phyloP scores from a whole-genome alignment of 1,284 basidiomycete species.

The Fomitopsis palustris region DNA sequence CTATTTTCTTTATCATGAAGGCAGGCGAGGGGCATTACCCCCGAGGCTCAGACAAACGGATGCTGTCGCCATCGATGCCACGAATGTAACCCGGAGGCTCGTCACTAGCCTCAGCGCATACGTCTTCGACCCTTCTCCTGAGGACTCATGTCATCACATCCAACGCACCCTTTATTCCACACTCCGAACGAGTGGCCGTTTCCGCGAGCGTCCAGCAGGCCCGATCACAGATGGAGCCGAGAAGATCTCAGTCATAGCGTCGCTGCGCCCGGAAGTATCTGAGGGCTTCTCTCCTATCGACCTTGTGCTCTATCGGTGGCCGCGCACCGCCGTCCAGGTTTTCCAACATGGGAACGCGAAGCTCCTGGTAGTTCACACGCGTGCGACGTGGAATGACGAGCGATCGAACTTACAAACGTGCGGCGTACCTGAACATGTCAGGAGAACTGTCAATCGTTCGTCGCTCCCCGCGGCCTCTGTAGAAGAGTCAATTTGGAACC shows the following conservation, averaged over 20 bases:
- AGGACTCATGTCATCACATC: neutral
- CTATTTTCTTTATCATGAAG: constrained; percentile 6
- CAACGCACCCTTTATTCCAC: neutral
- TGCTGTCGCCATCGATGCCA: neutral
- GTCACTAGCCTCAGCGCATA: neutral
- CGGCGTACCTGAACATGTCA: neutral
- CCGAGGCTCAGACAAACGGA: neutral
- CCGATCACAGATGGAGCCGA: neutral
- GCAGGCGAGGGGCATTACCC: neutral
- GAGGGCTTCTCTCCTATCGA: constrained; percentile 1
- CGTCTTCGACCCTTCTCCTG: neutral
- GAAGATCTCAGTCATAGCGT: neutral
- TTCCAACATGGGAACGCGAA: neutral
- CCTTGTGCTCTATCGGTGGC: constrained; percentile 2
- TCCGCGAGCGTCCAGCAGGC: neutral
- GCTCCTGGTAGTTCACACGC: neutral
- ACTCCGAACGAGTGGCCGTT: neutral
- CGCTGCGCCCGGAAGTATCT: neutral
- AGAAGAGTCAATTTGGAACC: neutral
- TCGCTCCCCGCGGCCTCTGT: neutral
- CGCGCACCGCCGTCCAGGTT: neutral
- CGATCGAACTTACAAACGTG: constrained; percentile 1
- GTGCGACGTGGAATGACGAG: neutral
- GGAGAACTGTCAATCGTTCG: neutral
- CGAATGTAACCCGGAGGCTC: neutral